Evolutionary conservation across 2,329 filamentous ascomycete species (phyloP).

Genomic region (Achaetomium macrosporum): DNA sequence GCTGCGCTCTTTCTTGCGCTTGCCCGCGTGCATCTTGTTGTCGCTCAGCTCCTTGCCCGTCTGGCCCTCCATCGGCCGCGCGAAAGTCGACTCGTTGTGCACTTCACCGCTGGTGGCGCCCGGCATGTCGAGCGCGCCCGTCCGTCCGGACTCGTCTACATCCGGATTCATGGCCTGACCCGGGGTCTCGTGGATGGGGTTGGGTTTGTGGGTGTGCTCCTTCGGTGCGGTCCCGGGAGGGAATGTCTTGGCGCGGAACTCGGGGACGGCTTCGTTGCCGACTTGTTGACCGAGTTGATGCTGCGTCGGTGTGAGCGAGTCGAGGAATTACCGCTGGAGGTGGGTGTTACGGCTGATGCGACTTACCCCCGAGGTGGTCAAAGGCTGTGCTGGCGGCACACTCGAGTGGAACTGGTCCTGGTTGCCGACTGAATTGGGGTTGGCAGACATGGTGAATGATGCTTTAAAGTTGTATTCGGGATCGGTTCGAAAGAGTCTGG

Average conservation of each 20-base stretch:
- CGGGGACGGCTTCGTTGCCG: conserved; percentile 52
- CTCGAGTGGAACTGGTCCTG: conserved; percentile 52
- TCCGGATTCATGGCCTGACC: conserved; percentile 32
- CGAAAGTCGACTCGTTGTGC: conserved; percentile 36
- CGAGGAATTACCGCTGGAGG: neutral
- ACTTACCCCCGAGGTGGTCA: conserved; percentile 49
- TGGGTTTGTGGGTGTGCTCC: conserved; percentile 36
- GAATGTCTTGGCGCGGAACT: conserved; percentile 57
- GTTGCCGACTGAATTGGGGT: conserved; percentile 47
- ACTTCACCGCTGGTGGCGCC: conserved; percentile 43
- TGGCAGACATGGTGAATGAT: conserved; percentile 38
- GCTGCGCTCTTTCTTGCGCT: conserved; percentile 33
- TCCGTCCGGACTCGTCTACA: conserved; percentile 20
- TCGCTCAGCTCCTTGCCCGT: conserved; percentile 28
- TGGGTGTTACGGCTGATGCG: no score
- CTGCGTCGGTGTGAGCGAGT: conserved; percentile 32
- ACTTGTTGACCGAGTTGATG: conserved; percentile 58
- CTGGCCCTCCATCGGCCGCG: conserved; percentile 40
- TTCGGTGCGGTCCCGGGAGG: conserved; percentile 58
- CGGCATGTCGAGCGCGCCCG: conserved; percentile 33
- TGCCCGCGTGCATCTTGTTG: conserved; percentile 20
- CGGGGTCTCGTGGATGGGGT: conserved; percentile 32
- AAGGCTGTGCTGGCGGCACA: conserved; percentile 45
- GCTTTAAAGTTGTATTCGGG: neutral
- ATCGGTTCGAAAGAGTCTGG: neutral